Percentiles rank a stretch among this genome's conserved stretches.
Conservation (phyloP, 495 filamentous ascomycete species). For the Xylaria scruposa region DNA sequence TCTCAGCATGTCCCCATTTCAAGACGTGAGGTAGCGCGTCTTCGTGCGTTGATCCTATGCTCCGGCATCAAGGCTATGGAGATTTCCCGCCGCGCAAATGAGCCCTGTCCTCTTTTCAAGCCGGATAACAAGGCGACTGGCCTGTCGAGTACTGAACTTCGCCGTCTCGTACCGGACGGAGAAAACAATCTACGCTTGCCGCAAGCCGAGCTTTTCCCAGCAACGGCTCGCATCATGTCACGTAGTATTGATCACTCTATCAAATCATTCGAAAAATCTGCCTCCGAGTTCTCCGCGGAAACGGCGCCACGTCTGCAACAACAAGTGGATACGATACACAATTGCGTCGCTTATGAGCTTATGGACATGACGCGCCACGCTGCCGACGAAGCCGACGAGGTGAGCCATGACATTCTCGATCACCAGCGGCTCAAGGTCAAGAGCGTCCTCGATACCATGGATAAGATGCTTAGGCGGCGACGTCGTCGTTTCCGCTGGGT, state of each 20-base stretch:
- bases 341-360: conserved; percentile 46
- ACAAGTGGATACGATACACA: conserved; percentile 46
- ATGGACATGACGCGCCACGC: conserved; percentile 65
- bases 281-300: conserved; percentile 47
- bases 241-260: conserved; percentile 62
- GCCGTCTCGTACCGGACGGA: conserved; percentile 39
- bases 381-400: conserved; percentile 77
- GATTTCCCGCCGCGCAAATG: conserved; percentile 69
- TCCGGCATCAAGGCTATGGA: conserved; percentile 86
- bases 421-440: conserved; percentile 78
- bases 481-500: conserved; percentile 76
- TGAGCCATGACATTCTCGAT: conserved; percentile 74
- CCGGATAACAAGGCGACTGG: conserved; percentile 24
- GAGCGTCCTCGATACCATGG: conserved; percentile 76
- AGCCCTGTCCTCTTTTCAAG: conserved; percentile 38
- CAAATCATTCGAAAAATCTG: conserved; percentile 58
- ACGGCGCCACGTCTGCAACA: conserved; percentile 43
- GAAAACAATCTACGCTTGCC: conserved; percentile 56
- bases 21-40: conserved; percentile 75
- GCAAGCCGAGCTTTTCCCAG: conserved; percentile 67
- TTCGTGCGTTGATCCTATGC: conserved; percentile 75
- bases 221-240: conserved; percentile 70
- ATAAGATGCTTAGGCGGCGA: conserved; percentile 70
- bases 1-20: conserved; percentile 50
- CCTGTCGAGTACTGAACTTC: conserved; percentile 45